Percentiles rank a stretch among this genome's conserved stretches.
Evolutionary conservation across 352 stramenopile genomes (phyloP).

Genomic region (Hyaloperonospora arabidopsidis): DNA sequence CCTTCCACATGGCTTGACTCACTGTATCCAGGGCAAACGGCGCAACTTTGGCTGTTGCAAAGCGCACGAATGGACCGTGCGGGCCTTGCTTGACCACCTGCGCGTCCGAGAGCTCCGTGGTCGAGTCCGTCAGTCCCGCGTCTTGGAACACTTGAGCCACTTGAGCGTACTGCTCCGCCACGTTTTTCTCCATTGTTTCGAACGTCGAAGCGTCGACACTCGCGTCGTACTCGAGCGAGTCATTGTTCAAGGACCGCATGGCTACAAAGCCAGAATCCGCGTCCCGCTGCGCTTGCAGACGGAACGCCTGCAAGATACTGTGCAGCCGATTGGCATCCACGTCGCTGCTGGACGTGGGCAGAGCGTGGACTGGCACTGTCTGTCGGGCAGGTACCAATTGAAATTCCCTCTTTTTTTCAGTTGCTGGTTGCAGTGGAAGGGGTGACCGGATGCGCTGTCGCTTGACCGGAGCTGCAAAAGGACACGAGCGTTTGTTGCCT

Average conservation of each 20-base stretch:
- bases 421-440: too few species aligned
- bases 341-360: background rate
- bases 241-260: background rate
- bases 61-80: conserved; percentile 30
- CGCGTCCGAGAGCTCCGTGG: conserved; percentile 14
- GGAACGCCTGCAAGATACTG: conserved; percentile 16
- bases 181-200: conserved; percentile 15
- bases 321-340: conserved; percentile 9
- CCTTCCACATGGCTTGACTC: conserved; percentile 18
- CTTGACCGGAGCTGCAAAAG: too few species aligned
- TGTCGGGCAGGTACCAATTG: too few species aligned
- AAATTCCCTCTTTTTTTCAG: too few species aligned
- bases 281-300: conserved; percentile 9
- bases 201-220: conserved; percentile 19
- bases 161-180: conserved; percentile 17
- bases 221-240: conserved; percentile 24
- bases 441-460: too few species aligned
- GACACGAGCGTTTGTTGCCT: too few species aligned
- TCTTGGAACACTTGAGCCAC: conserved; percentile 23
- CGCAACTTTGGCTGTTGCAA: conserved; percentile 23
- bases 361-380: too few species aligned
- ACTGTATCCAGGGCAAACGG: conserved; percentile 24
- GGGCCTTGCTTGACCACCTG: conserved; percentile 17
- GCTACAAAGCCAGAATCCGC: background rate
- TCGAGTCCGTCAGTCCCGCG: conserved; percentile 20